These are phyloP conservation scores for Nothophoma quercina DNA, from an alignment of 2,329 filamentous ascomycete genomes.

Conservation along the genomic window DNA sequence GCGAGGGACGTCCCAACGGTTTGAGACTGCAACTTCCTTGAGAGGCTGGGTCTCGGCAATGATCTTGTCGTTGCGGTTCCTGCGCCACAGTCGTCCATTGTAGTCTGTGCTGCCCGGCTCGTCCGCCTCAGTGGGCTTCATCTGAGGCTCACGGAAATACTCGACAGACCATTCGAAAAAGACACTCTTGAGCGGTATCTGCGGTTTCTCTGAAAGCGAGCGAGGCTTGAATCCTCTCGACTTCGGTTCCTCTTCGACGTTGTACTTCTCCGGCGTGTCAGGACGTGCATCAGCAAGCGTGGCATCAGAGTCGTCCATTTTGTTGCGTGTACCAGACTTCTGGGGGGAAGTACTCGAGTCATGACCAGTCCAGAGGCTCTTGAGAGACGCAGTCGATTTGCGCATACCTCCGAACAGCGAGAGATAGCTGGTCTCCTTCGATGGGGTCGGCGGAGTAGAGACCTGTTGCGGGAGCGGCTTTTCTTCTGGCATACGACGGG, in stretches of 20 bases:
- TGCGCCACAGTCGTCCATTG: slow-evolving; percentile 91
- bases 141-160: slow-evolving; percentile 97
- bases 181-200: slow-evolving; percentile 78
- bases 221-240: slow-evolving; percentile 76
- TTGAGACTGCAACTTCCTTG: slow-evolving; percentile 84
- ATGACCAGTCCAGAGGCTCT: slow-evolving; percentile 62
- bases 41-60: slow-evolving; percentile 91
- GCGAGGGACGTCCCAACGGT: slow-evolving; percentile 84
- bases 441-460: slow-evolving; percentile 57
- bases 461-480: slow-evolving; percentile 51
- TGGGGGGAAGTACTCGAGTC: slow-evolving; percentile 40
- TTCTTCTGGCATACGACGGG: slow-evolving; percentile 42
- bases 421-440: slow-evolving; percentile 66
- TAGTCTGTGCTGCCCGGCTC: slow-evolving; percentile 97
- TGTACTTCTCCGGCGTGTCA: slow-evolving; percentile 69
- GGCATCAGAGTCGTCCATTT: slow-evolving; percentile 65
- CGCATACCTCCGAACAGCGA: slow-evolving; percentile 64
- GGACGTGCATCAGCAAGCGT: slow-evolving; percentile 78
- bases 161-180: slow-evolving; percentile 96
- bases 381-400: slow-evolving; percentile 69
- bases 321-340: slow-evolving; percentile 50
- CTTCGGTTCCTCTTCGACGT: slow-evolving; percentile 78
- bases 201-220: slow-evolving; percentile 64
- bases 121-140: slow-evolving; percentile 95
- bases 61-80: slow-evolving; percentile 90